Evolutionary conservation across 805 yeast genomes (phyloP).

Genomic region (Danielozyma ontarioensis): DNA sequence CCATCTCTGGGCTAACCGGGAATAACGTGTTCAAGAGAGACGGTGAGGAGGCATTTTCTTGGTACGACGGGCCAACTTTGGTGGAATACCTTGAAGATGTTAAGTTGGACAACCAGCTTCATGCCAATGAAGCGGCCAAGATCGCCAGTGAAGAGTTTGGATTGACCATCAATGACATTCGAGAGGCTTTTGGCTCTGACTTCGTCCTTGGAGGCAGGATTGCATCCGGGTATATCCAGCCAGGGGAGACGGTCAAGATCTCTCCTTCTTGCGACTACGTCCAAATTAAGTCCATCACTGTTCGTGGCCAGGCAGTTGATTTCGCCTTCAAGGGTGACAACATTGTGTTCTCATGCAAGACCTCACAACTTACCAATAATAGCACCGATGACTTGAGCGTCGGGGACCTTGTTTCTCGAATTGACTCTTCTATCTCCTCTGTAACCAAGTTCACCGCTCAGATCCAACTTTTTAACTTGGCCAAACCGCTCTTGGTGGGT

Average conservation of each 20-base stretch:
- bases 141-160: constrained; percentile 42
- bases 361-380: constrained; percentile 42
- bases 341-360: constrained; percentile 43
- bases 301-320: constrained; percentile 38
- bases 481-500: constrained; percentile 74
- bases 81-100: constrained; percentile 36
- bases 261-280: constrained; percentile 47
- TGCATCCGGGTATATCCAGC: constrained; percentile 62
- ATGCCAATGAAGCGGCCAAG: constrained; percentile 9
- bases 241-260: constrained; percentile 58
- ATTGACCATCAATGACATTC: constrained; percentile 61
- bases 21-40: constrained; percentile 53
- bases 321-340: constrained; percentile 58
- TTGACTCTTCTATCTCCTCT: constrained; percentile 19
- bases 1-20: constrained; percentile 68
- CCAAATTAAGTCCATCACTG: constrained; percentile 37
- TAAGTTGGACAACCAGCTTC: constrained; percentile 9
- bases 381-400: constrained; percentile 54
- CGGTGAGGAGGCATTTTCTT: constrained; percentile 25
- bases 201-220: constrained; percentile 60
- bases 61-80: constrained; percentile 47
- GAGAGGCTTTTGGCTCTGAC: constrained; percentile 42
- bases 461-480: constrained; percentile 36
- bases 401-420: constrained; percentile 47
- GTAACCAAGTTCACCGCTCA: constrained; percentile 23